Percentiles rank a stretch among this genome's conserved stretches.
Evolutionary conservation across 345 rosid species (phyloP).

Genomic region (Pistacia integerrima): DNA sequence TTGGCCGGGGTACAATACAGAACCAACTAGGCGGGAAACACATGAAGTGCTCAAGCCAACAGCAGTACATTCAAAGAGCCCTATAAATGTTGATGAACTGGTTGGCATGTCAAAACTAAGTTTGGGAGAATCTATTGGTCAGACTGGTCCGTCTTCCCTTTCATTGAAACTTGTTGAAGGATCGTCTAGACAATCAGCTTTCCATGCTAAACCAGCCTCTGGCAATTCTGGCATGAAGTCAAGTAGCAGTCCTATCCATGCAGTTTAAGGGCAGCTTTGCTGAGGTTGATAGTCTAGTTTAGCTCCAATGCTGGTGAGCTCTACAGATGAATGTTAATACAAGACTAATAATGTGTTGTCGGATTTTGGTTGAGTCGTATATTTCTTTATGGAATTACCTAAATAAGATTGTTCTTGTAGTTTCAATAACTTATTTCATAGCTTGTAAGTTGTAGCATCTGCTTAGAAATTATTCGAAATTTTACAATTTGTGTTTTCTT

Average conservation of each 20-base stretch:
- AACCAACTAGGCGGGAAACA: conserved; percentile 41
- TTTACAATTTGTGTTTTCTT: conserved; percentile 2
- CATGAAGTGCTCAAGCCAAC: conserved; percentile 89
- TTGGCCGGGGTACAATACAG: conserved; percentile 67
- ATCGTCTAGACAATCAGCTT: conserved; percentile 86
- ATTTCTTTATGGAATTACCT: conserved; percentile 34
- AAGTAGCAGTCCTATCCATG: conserved; percentile 60
- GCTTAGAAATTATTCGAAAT: conserved; percentile 41
- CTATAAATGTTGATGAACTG: conserved; percentile 85
- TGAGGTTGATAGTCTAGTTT: conserved; percentile 23
- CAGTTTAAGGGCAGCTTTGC: conserved; percentile 35
- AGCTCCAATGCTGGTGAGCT: conserved; percentile 22
- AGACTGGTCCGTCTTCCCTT: conserved; percentile 61
- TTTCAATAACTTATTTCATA: conserved; percentile 18
- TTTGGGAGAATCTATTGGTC: conserved; percentile 66
- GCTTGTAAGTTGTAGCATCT: conserved; percentile 36
- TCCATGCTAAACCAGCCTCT: conserved; percentile 77
- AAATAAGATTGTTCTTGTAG: conserved; percentile 27
- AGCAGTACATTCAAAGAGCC: conserved; percentile 77
- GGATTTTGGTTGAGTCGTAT: conserved; percentile 30
- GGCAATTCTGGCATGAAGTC: conserved; percentile 52
- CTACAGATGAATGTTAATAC: conserved; percentile 35
- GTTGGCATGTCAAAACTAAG: conserved; percentile 93
- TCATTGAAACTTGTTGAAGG: conserved; percentile 72
- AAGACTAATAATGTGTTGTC: conserved; percentile 36